Evolutionary conservation across 345 rosid genomes (phyloP), one percentile per base, ranked within the genome.

Genomic region (Passiflora organensis): DNA sequence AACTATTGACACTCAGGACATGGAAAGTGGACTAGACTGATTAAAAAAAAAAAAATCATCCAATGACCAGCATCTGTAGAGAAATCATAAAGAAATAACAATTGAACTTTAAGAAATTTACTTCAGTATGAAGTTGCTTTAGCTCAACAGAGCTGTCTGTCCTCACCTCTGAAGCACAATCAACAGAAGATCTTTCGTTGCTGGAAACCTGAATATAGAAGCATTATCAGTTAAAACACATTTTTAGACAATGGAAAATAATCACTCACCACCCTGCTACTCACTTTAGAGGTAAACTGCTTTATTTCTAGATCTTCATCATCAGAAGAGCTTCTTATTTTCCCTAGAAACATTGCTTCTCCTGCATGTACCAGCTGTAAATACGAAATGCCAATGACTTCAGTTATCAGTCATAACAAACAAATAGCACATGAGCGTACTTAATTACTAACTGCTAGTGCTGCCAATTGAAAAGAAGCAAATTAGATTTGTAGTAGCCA

Each of bases 361-460:
- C 89, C 82, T 47, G 71, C 67, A 15, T 64, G 80, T 45, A 82
- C 84, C 59, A 86, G 69, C 99, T 88, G 85, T 64, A 74, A 36
- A 48, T 43, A 56, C 56, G 71, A 61, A 39, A 65, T 42, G 6
- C 6, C 10, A 6, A 67, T 47, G 24, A 43, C 47, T 64, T 56
- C 51, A 62, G 49, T 44, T 64, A 20, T 45, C 43, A 56, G 68
- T 60, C 28, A 56, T 23, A 34, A 21, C 42, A 43, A 55, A 24
- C 4, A 32, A 11, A 21, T 14, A 21, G 6, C 43, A 13, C n/a
- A 51, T 6, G n/a, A 32, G 12, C 1, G 37, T 36, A 36, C 37
- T 58, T 36, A 45, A 54, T 41, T 10, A 60, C 1, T 34, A 20
- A 37, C 53, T 43, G 43, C 32, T 60, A 16, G 56, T 15, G 45